Evolutionary conservation across 371 early-diverging fungal species (phyloP), one percentile per base, ranked within the genome.

Genomic region (Sporodiniella umbellata): DNA sequence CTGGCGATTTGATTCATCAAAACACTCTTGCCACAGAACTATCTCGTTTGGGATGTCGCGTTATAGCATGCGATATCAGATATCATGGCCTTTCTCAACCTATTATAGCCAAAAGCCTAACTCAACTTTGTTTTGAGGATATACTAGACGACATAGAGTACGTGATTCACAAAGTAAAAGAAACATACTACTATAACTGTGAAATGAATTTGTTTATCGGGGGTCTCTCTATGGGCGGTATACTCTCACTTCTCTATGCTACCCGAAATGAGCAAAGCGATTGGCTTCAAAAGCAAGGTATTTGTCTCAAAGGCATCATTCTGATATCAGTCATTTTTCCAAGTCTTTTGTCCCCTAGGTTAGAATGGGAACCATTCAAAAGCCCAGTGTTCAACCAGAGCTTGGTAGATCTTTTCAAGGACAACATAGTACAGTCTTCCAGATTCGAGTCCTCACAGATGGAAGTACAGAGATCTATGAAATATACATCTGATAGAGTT

Each of bases 201-300:
- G 5, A 10, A 8, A 43, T 60, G 14, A 39, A 48, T 0, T 12
- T 71, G 4, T 50, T 67, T 14, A 4, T 71, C 2, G 70, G 64
- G 8, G 75, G 75, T 1, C 24, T 75, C 1, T 75, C 72, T 0
- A 68, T 75, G 72, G 75, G 75, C 26, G 64, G 70, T 7, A 57
- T 75, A 38, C 35, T 69, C 2, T 58, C 62, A 3, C 59, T 71
- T 42, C 19, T 61, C 12, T 53, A 8, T 59, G 61, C 45, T 25
- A 22, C 42, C 19, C 33, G 45, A 0, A 14, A 22, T 19, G n/a
- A 25, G 19, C 42, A 33, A 8, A 18, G 33, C 1, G 42, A 8
- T n/a, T 51, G 55, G 50, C 10, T 18, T 1, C 8, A 10, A 8
- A 11, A 40, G 2, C 15, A 56, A 2, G 52, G 50, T 2, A 46